A percentile compares a stretch with the other conserved stretches of the same genome.
Conservation (phyloP, 768 basidiomycete species). For the Lyophyllum decastes region DNA sequence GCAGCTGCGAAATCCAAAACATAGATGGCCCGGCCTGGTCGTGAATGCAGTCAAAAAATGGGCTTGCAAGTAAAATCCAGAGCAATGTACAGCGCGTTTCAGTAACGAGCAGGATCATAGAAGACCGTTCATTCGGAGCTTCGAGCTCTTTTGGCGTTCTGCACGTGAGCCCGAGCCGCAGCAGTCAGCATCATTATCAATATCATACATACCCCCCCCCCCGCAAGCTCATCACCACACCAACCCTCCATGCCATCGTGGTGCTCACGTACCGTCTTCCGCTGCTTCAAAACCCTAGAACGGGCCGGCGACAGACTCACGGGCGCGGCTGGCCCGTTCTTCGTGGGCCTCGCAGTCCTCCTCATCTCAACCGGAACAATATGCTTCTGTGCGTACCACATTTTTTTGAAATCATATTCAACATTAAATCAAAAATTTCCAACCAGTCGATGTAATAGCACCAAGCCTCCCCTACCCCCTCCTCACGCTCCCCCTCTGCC, state of each 20-base stretch:
- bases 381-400: constrained; percentile 88
- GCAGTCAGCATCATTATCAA: too few relatives aligned
- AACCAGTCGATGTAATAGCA: constrained; percentile 75
- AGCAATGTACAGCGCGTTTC: too few relatives aligned
- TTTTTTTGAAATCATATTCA: constrained; percentile 15
- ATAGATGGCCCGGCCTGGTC: too few relatives aligned
- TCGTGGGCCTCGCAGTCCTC: constrained; percentile 77
- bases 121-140: too few relatives aligned
- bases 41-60: too few relatives aligned
- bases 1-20: too few relatives aligned
- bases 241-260: constrained; percentile 8
- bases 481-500: constrained; percentile 65
- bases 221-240: too few relatives aligned
- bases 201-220: too few relatives aligned
- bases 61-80: too few relatives aligned
- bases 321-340: constrained; percentile 89
- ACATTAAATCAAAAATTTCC: not conserved
- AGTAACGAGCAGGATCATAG: too few relatives aligned
- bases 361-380: constrained; percentile 69
- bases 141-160: too few relatives aligned
- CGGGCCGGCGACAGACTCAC: constrained; percentile 76
- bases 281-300: constrained; percentile 66
- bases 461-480: constrained; percentile 62
- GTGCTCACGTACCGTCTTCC: constrained; percentile 48
- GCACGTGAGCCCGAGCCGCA: too few relatives aligned